A percentile compares a stretch with the other conserved stretches of the same genome.
These are phyloP conservation scores for Crithidia acanthocephali DNA, from an alignment of 208 protist species.

Conservation along the genomic window DNA sequence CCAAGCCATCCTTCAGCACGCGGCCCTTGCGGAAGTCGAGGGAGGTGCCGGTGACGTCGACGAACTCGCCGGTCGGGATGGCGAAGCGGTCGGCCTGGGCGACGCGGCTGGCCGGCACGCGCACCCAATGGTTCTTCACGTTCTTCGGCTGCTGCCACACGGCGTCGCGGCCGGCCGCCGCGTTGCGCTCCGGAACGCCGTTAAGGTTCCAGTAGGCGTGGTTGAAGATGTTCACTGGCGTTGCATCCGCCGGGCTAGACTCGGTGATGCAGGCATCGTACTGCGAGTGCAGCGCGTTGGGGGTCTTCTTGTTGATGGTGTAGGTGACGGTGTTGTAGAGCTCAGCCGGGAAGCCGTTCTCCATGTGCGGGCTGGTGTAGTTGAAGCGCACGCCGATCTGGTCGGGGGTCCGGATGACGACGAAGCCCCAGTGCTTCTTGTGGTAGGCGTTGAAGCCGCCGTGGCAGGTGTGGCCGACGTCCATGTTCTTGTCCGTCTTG, in stretches of 20 bases:
- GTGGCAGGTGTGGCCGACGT: constrained; percentile 42
- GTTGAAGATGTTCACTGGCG: constrained; percentile 60
- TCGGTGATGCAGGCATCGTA: constrained; percentile 47
- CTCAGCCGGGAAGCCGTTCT: constrained; percentile 64
- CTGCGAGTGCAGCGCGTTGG: constrained; percentile 38
- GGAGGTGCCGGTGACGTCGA: constrained; percentile 16
- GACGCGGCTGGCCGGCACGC: constrained; percentile 34
- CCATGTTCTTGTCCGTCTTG: constrained; percentile 19
- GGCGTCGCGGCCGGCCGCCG: not conserved
- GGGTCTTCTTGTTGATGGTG: constrained; percentile 37
- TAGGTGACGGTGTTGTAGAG: constrained; percentile 38
- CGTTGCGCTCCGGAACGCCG: constrained; percentile 43
- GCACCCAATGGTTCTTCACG: constrained; percentile 49
- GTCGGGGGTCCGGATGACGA: constrained; percentile 9
- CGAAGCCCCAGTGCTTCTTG: constrained; percentile 58
- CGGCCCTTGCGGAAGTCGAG: constrained; percentile 46
- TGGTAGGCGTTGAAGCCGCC: constrained; percentile 50
- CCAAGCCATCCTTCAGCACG: constrained; percentile 42
- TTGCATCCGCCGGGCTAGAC: constrained; percentile 47
- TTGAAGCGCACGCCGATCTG: constrained; percentile 31
- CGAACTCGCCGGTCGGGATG: constrained; percentile 44
- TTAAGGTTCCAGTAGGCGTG: constrained; percentile 79
- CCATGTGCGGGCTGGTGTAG: constrained; percentile 54
- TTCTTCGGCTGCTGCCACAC: constrained; percentile 26
- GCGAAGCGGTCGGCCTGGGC: constrained; percentile 36